Conservation (phyloP, 306 rosid species). For the Lathyrus oleraceus region DNA sequence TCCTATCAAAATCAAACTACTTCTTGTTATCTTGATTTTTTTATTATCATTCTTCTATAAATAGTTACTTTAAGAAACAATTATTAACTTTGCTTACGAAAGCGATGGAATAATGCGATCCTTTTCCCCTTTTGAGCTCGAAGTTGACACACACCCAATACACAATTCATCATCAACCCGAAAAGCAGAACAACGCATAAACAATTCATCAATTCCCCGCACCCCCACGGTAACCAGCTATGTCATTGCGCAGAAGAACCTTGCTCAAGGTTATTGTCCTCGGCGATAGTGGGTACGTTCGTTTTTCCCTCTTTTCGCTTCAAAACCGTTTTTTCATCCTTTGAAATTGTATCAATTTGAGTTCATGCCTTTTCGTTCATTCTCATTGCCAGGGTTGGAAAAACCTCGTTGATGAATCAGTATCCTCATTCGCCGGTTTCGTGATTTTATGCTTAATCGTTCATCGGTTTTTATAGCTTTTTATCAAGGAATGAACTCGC, state of each 20-base stretch:
- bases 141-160: constrained; percentile 19
- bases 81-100: background rate
- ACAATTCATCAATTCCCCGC: background rate
- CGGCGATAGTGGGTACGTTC: constrained; percentile 88
- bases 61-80: background rate
- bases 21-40: no score
- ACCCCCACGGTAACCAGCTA: constrained; percentile 43
- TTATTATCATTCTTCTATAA: background rate
- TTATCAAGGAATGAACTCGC: no score
- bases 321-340: background rate
- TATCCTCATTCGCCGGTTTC: constrained; percentile 52
- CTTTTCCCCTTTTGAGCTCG: constrained; percentile 33
- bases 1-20: no score
- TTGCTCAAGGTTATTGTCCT: constrained; percentile 99
- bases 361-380: background rate
- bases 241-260: constrained; percentile 88
- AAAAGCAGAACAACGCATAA: background rate
- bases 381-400: constrained; percentile 76
- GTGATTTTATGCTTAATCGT: background rate
- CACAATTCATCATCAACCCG: background rate
- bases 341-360: background rate
- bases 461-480: background rate
- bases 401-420: constrained; percentile 97
- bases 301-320: constrained; percentile 32
- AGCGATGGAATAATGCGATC: constrained; percentile 50